phyloP scores from a whole-genome alignment of 805 yeast species.

The Teunomyces pallodes region DNA sequence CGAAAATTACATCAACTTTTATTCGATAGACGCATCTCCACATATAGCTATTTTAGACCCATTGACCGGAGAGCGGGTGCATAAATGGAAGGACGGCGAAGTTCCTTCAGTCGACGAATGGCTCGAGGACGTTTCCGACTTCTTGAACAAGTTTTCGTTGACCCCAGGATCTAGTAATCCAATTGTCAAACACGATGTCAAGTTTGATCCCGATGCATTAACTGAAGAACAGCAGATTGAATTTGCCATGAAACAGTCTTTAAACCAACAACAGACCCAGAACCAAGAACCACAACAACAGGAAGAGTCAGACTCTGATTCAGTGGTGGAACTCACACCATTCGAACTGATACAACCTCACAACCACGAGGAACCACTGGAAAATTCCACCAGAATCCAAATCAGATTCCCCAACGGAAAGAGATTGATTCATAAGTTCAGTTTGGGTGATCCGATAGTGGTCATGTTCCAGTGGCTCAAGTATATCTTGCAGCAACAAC shows the following conservation, averaged over 20 bases:
- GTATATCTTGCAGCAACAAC: slow-evolving; percentile 44
- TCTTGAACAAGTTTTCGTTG: slow-evolving; percentile 62
- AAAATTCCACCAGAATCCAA: slow-evolving; percentile 72
- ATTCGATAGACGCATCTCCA: slow-evolving; percentile 70
- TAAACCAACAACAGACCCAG: slow-evolving; percentile 30
- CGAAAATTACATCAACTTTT: slow-evolving; percentile 64
- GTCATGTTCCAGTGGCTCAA: slow-evolving; percentile 68
- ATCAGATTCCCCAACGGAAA: slow-evolving; percentile 87
- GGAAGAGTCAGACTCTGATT: neutral
- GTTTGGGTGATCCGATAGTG: slow-evolving; percentile 54
- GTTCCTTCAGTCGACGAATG: slow-evolving; percentile 62
- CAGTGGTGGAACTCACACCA: slow-evolving; percentile 28
- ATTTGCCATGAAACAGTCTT: slow-evolving; percentile 67
- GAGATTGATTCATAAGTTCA: slow-evolving; percentile 70
- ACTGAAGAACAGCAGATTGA: slow-evolving; percentile 84
- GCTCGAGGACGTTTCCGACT: slow-evolving; percentile 66
- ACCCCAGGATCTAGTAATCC: slow-evolving; percentile 67
- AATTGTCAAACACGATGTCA: slow-evolving; percentile 54
- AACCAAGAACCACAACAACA: neutral
- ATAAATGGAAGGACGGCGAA: slow-evolving; percentile 63
- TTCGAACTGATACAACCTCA: slow-evolving; percentile 50
- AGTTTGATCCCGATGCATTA: slow-evolving; percentile 60
- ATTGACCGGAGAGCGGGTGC: slow-evolving; percentile 87
- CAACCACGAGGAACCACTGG: slow-evolving; percentile 65
- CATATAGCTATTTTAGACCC: slow-evolving; percentile 93